Percentiles rank a stretch among this genome's conserved stretches.
These are phyloP conservation scores for Schwanniomyces occidentalis DNA, from an alignment of 805 yeast genomes.

Conservation along the genomic window DNA sequence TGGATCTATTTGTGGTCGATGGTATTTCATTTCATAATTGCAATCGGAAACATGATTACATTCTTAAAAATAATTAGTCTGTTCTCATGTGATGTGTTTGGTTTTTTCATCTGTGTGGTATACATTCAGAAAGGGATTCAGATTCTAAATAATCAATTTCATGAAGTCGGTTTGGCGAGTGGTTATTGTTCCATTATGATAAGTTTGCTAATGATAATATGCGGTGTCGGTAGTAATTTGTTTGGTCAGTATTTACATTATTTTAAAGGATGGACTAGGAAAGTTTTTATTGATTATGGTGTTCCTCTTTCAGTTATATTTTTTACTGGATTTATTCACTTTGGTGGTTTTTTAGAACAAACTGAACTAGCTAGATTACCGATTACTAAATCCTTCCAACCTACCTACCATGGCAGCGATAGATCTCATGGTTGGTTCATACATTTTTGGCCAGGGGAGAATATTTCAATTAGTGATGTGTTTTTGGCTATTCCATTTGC, in stretches of 20 bases:
- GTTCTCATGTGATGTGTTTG: constrained; percentile 91
- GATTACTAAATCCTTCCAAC: constrained; percentile 68
- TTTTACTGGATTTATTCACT: constrained; percentile 91
- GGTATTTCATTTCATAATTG: constrained; percentile 74
- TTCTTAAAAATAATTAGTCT: constrained; percentile 70
- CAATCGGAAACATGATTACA: constrained; percentile 66
- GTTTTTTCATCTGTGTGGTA: constrained; percentile 83
- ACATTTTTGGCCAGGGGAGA: constrained; percentile 62
- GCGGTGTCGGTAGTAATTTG: constrained; percentile 63
- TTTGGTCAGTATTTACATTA: constrained; percentile 65
- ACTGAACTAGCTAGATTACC: constrained; percentile 66
- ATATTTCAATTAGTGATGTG: constrained; percentile 67
- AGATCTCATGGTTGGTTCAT: constrained; percentile 73
- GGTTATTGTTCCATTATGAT: constrained; percentile 78
- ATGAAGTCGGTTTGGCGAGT: constrained; percentile 30
- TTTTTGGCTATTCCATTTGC: constrained; percentile 95
- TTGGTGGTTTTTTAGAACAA: constrained; percentile 71
- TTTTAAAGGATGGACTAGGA: constrained; percentile 59
- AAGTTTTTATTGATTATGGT: constrained; percentile 80
- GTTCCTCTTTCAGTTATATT: constrained; percentile 82
- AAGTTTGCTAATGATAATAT: constrained; percentile 71
- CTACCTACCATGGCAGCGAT: constrained; percentile 48
- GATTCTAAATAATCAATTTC: constrained; percentile 71
- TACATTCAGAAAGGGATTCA: constrained; percentile 91
- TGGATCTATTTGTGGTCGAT: constrained; percentile 94